phyloP scores from a whole-genome alignment of 116 monocot species.

The Iris pallida region DNA sequence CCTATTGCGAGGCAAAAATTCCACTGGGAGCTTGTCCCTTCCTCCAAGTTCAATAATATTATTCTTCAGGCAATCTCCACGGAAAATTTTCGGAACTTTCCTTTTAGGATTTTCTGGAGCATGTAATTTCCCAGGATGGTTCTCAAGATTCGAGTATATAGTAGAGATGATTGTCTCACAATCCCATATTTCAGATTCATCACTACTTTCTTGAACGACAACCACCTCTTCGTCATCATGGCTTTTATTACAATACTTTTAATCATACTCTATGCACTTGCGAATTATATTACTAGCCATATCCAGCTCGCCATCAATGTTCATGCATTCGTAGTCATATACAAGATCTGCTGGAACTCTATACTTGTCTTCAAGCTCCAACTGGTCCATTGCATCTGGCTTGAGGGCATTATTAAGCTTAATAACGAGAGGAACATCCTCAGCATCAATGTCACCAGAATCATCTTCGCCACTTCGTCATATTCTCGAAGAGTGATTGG shows the following conservation, averaged over 20 bases:
- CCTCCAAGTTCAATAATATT: slow-evolving; percentile 70
- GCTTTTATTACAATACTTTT: slow-evolving; percentile 57
- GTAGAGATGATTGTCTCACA: slow-evolving; percentile 93
- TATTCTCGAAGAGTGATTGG: slow-evolving; percentile 70
- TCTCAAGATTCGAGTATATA: slow-evolving; percentile 85
- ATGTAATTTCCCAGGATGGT: slow-evolving; percentile 88
- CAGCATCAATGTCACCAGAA: slow-evolving; percentile 18
- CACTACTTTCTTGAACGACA: slow-evolving; percentile 68
- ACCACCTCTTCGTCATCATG: slow-evolving; percentile 42
- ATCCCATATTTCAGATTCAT: slow-evolving; percentile 90
- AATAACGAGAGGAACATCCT: slow-evolving; percentile 33
- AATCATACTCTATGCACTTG: slow-evolving; percentile 78
- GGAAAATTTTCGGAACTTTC: slow-evolving; percentile 23
- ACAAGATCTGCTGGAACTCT: slow-evolving; percentile 51
- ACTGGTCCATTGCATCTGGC: slow-evolving; percentile 31
- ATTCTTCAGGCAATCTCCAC: slow-evolving; percentile 22
- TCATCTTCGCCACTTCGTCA: slow-evolving; percentile 45
- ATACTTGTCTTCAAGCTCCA: slow-evolving; percentile 49
- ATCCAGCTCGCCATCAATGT: slow-evolving; percentile 7
- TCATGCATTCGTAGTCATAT: slow-evolving; percentile 18
- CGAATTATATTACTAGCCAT: slow-evolving; percentile 55
- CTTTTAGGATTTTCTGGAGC: slow-evolving; percentile 52
- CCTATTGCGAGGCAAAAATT: slow-evolving; percentile 59
- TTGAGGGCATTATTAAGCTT: slow-evolving; percentile 63
- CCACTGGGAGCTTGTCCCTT: slow-evolving; percentile 76